Conservation (phyloP, 176 grass and related monocot genomes). For the Avena sativa region DNA sequence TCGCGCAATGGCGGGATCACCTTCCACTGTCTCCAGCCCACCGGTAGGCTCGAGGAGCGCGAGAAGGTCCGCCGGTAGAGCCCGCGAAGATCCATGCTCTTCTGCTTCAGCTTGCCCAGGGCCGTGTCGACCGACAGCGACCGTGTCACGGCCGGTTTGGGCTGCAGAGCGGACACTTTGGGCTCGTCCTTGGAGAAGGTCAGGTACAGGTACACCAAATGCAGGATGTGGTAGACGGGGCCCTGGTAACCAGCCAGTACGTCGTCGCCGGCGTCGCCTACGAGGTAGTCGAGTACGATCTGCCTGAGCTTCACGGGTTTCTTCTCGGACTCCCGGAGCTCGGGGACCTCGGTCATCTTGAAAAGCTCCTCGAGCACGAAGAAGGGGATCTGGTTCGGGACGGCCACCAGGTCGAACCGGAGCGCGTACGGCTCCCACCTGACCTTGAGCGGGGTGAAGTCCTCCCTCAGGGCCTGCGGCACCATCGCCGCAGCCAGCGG, state of each 20-base stretch:
- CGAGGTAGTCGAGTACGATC: constrained; percentile 12
- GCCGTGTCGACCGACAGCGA: neutral
- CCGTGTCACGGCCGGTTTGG: neutral
- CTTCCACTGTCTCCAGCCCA: neutral
- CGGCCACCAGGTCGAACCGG: neutral
- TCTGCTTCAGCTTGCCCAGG: neutral
- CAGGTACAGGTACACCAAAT: neutral
- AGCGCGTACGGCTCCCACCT: constrained; percentile 19
- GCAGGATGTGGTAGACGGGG: neutral
- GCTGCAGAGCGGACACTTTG: neutral
- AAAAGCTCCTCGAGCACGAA: constrained; percentile 20
- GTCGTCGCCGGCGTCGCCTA: neutral
- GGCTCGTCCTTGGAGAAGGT: neutral
- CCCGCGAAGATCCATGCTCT: neutral
- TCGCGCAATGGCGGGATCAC: neutral
- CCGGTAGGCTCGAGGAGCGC: neutral
- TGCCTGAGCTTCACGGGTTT: neutral
- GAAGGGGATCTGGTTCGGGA: neutral
- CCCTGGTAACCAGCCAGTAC: neutral
- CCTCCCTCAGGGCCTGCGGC: neutral
- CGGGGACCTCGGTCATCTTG: constrained; percentile 8
- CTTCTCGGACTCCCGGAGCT: neutral
- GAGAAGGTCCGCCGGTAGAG: neutral
- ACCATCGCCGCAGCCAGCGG: neutral
- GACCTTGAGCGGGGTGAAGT: neutral